Percentiles rank a stretch among this genome's conserved stretches.
These are phyloP conservation scores for Apiospora saccharicola DNA, from an alignment of 2,329 filamentous ascomycete genomes.

Conservation along the genomic window DNA sequence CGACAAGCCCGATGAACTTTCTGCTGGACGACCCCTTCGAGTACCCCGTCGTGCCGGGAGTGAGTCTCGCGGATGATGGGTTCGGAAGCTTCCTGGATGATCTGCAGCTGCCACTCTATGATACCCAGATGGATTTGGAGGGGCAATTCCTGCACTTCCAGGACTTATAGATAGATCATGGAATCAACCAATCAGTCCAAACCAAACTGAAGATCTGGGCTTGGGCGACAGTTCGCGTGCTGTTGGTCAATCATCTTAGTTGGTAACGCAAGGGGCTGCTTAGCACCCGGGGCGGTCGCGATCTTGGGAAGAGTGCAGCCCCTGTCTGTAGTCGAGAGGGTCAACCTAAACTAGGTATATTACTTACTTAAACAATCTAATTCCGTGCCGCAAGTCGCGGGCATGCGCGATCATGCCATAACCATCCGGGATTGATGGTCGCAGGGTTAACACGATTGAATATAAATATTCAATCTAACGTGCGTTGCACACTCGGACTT, in stretches of 20 bases:
- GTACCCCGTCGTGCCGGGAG: conserved; percentile 25
- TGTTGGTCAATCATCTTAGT: no score
- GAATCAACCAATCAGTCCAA: no score
- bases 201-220: no score
- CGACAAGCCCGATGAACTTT: conserved; percentile 20
- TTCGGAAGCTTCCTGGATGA: background rate
- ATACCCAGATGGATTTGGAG: conserved; percentile 32
- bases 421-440: background rate
- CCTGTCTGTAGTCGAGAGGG: background rate
- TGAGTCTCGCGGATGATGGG: conserved; percentile 24
- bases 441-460: background rate
- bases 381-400: background rate
- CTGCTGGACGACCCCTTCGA: conserved; percentile 27
- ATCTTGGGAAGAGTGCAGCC: no score
- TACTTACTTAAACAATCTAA: no score
- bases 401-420: background rate
- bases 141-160: conserved; percentile 23
- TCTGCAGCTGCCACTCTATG: conserved; percentile 24
- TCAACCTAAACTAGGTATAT: background rate
- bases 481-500: background rate
- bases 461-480: background rate
- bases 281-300: no score
- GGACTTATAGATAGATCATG: background rate
- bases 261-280: no score
- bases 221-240: no score